Evolutionary conservation across 164 flowering plant species (phyloP).

Genomic region (Malania oleifera): DNA sequence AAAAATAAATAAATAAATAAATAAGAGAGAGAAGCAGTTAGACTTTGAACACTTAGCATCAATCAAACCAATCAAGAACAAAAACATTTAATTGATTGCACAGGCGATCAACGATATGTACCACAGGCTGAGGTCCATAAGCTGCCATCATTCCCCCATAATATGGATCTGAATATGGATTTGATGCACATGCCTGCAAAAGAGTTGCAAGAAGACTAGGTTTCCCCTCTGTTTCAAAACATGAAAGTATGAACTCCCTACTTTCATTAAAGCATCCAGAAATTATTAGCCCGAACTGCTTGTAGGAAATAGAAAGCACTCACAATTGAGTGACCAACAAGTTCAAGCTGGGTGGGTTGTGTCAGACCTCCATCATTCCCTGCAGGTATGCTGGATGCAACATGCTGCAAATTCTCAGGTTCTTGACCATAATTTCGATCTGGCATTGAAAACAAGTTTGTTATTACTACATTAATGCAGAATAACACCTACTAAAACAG

Average conservation of each 20-base stretch:
- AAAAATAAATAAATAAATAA: too few species aligned
- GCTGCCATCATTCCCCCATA: slow-evolving; percentile 75
- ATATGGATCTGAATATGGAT: slow-evolving; percentile 72
- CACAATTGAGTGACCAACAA: slow-evolving; percentile 87
- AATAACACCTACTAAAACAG: too few species aligned
- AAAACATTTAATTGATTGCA: too few species aligned
- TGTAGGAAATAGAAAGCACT: slow-evolving; percentile 17
- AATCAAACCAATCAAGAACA: neutral
- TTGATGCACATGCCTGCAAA: slow-evolving; percentile 74
- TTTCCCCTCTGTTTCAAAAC: slow-evolving; percentile 2
- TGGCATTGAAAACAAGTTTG: slow-evolving; percentile 15
- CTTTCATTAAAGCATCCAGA: neutral
- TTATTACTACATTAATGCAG: too few species aligned
- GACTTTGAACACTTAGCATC: too few species aligned
- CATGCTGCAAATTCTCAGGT: slow-evolving; percentile 31
- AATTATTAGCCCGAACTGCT: neutral
- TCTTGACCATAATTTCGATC: slow-evolving; percentile 35
- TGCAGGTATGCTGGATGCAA: slow-evolving; percentile 31
- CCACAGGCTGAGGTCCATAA: slow-evolving; percentile 78
- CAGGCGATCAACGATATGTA: slow-evolving; percentile 23
- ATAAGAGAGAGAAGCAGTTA: too few species aligned
- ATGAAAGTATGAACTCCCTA: neutral
- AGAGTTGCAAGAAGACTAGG: slow-evolving; percentile 8
- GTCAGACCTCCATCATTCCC: slow-evolving; percentile 36
- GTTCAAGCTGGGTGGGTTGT: slow-evolving; percentile 72